A percentile compares a stretch with the other conserved stretches of the same genome.
phyloP scores from a whole-genome alignment of 768 basidiomycete genomes.

The Pleurotus citrinopileatus region DNA sequence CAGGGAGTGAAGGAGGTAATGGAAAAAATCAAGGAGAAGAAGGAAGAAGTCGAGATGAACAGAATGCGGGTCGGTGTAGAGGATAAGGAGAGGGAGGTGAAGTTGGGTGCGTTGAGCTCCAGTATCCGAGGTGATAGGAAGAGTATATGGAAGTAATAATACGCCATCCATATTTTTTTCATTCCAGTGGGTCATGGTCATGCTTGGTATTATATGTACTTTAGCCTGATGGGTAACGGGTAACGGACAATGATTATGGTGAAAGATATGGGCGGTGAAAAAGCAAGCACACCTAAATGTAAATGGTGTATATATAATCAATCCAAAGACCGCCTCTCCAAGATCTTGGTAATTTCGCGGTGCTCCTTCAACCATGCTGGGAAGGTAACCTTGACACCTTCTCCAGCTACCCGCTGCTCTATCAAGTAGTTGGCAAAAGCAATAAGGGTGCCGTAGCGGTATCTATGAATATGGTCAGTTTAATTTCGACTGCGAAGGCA shows the following conservation, averaged over 20 bases:
- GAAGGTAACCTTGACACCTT: slow-evolving; percentile 50
- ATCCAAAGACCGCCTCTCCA: slow-evolving; percentile 69
- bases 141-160: not conserved
- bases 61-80: slow-evolving; percentile 65
- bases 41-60: slow-evolving; percentile 68
- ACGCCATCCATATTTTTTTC: no score
- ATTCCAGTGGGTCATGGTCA: not conserved
- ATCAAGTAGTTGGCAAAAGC: slow-evolving; percentile 95
- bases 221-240: no score
- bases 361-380: slow-evolving; percentile 81
- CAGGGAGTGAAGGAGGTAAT: slow-evolving; percentile 19
- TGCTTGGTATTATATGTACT: not conserved
- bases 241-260: no score
- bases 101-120: slow-evolving; percentile 38
- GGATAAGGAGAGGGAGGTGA: slow-evolving; percentile 63
- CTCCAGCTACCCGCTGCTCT: slow-evolving; percentile 46
- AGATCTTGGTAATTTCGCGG: slow-evolving; percentile 77
- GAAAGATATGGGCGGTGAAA: no score
- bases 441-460: slow-evolving; percentile 88
- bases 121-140: not conserved
- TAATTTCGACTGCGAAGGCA: not conserved
- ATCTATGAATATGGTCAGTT: slow-evolving; percentile 38
- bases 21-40: slow-evolving; percentile 47
- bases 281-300: no score
- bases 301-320: no score